Conservation (phyloP, 2,329 filamentous ascomycete species). For the Epichloe elymi region DNA sequence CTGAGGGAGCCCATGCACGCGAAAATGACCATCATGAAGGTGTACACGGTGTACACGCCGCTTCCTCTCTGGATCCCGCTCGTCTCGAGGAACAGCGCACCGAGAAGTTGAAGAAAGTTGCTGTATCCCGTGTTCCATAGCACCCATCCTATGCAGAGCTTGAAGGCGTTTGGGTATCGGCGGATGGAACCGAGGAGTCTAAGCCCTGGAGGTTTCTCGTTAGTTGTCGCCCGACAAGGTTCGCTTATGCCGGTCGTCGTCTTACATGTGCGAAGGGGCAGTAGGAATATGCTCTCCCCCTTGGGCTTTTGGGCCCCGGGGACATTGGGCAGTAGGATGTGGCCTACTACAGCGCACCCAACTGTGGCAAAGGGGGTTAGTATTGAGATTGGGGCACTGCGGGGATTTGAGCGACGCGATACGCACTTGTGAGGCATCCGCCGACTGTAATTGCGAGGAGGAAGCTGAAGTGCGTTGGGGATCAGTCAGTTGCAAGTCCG, state of each 20-base stretch:
- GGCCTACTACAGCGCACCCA: slow-evolving; percentile 6
- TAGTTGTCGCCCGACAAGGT: neutral
- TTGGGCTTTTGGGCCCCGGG: slow-evolving; percentile 7
- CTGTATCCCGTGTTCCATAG: slow-evolving; percentile 11
- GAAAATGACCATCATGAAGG: slow-evolving; percentile 9
- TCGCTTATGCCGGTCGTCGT: neutral
- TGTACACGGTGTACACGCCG: slow-evolving; percentile 9
- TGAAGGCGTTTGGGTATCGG: slow-evolving; percentile 11
- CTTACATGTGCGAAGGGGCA: slow-evolving; percentile 10
- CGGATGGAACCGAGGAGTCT: slow-evolving; percentile 9
- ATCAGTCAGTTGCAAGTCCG: neutral
- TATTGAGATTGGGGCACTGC: neutral
- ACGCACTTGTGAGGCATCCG: slow-evolving; percentile 10
- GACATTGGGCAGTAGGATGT: slow-evolving; percentile 9
- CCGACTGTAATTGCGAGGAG: slow-evolving; percentile 9
- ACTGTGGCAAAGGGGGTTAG: slow-evolving; percentile 2
- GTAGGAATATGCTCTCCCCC: slow-evolving; percentile 7
- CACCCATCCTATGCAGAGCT: slow-evolving; percentile 11
- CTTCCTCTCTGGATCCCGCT: slow-evolving; percentile 9
- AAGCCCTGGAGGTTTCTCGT: slow-evolving; percentile 4
- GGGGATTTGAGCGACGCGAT: too few relatives aligned
- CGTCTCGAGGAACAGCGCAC: slow-evolving; percentile 9
- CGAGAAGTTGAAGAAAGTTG: slow-evolving; percentile 8
- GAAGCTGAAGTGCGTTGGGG: slow-evolving; percentile 3
- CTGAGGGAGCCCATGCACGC: slow-evolving; percentile 8